Base-by-base conservation (phyloP, 345 rosid species). In the Abelmoschus esculentus region DNA sequence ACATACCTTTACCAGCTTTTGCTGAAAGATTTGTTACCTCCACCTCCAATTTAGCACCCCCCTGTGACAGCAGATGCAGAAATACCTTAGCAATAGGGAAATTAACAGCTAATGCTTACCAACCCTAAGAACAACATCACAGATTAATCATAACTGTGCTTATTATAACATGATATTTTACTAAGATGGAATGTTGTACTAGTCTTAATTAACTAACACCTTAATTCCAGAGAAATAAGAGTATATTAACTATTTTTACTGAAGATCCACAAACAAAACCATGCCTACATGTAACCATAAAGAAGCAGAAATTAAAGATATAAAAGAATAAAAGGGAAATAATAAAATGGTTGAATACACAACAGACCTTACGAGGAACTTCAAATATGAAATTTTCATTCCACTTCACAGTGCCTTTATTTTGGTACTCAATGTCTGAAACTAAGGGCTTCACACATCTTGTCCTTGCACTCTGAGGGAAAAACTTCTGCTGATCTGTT, bases 11-110 rank as follows among this genome's bases (percentile, higher is more conserved):
- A 75, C 99, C 99, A 81, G 99, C 99, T 80, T 90, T 95, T 36
- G 98, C 97, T 70, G 93, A 96, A 74, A 95, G 96, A 78, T 95
- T 95, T 72, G 99, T 95, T 67, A 95, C 97, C 85, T 95, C 99
- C 69, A 95, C 93, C 83, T 95, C 97, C 86, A 95, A 81, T 80
- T 86, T 91, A 19, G 98, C 96, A 50, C 52, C 72, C 61, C 89
- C 97, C 99, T 91, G 82, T 28, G 62, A 75, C 44, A 78, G 52
- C 67, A 31, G 14, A 53, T 36, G 57, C 65, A 70, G 62, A 78
- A 61, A 31, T 68, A 56, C 52, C 56, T 63, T 63, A 31, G 57
- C 7, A 15, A 66, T 28, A 28, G 17, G 38, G 22, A 28, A 22
- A 22, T 22, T 22, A 22, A 22, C 26, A 22, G 26, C 40, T 66